These are phyloP conservation scores for Cornus kousa DNA, from an alignment of 148 eudicot species.

Conservation along the genomic window DNA sequence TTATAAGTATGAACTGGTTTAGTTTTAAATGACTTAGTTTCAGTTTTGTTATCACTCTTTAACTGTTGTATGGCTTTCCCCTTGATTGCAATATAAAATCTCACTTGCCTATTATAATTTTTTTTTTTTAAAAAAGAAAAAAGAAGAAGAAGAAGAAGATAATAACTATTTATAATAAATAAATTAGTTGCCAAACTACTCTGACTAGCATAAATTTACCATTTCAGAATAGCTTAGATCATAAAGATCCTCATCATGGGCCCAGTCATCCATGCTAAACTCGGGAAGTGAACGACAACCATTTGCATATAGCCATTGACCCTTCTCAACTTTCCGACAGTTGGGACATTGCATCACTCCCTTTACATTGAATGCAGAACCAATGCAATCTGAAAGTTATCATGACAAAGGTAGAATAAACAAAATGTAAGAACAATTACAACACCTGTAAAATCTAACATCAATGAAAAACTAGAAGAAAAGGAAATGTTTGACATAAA, in stretches of 20 bases:
- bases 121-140: too few species aligned
- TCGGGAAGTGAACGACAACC: slow-evolving; percentile 71
- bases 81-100: too few species aligned
- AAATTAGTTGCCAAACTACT: too few species aligned
- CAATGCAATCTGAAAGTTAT: slow-evolving; percentile 83
- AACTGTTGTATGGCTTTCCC: too few species aligned
- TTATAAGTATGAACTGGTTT: too few species aligned
- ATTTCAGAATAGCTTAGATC: slow-evolving; percentile 83
- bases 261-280: slow-evolving; percentile 72
- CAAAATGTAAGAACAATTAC: neutral
- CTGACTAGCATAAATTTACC: slow-evolving; percentile 37
- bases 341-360: slow-evolving; percentile 99
- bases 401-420: slow-evolving; percentile 6
- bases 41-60: too few species aligned
- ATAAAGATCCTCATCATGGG: slow-evolving; percentile 88
- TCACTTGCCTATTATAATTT: too few species aligned
- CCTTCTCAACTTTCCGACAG: slow-evolving; percentile 96
- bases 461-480: neutral
- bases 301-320: slow-evolving; percentile 89
- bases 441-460: neutral
- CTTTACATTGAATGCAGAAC: slow-evolving; percentile 91
- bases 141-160: too few species aligned
- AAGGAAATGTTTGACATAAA: neutral
- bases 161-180: too few species aligned
- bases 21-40: too few species aligned